Evolutionary conservation across 225 moss, liverwort and hornwort genomes (phyloP).

Genomic region (Bryum argenteum): DNA sequence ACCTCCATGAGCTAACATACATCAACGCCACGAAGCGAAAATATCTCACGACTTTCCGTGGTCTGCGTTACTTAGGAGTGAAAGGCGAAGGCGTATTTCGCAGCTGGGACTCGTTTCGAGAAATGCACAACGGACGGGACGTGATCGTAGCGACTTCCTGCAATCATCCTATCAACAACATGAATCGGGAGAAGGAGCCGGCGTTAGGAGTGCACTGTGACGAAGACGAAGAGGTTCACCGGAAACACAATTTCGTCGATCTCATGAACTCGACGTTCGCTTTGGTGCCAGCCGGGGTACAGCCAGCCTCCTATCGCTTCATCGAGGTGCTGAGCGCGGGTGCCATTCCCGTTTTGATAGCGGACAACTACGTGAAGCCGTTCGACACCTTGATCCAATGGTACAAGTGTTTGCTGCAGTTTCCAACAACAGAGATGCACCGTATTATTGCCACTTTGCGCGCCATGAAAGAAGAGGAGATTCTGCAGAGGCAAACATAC

Average conservation of each 20-base stretch:
- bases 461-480: slow-evolving; percentile 34
- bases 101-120: slow-evolving; percentile 53
- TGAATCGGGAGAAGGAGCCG: slow-evolving; percentile 40
- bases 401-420: slow-evolving; percentile 50
- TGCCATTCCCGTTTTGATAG: slow-evolving; percentile 50
- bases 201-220: slow-evolving; percentile 45
- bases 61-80: slow-evolving; percentile 59
- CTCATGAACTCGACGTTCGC: slow-evolving; percentile 61
- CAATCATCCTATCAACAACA: slow-evolving; percentile 41
- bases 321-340: slow-evolving; percentile 56
- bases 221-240: slow-evolving; percentile 33
- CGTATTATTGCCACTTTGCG: slow-evolving; percentile 36
- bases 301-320: slow-evolving; percentile 50
- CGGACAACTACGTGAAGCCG: slow-evolving; percentile 63
- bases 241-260: slow-evolving; percentile 30
- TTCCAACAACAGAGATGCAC: slow-evolving; percentile 56
- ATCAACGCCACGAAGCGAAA: slow-evolving; percentile 48
- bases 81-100: slow-evolving; percentile 57
- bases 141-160: slow-evolving; percentile 60
- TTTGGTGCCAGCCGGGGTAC: slow-evolving; percentile 52
- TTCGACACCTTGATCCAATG: slow-evolving; percentile 57
- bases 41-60: slow-evolving; percentile 74
- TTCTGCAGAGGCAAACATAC: slow-evolving; percentile 29
- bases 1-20: slow-evolving; percentile 22
- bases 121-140: slow-evolving; percentile 76